Percentiles rank a stretch among this genome's conserved stretches.
Evolutionary conservation across 116 monocot genomes (phyloP).

Genomic region (Posidonia oceanica): DNA sequence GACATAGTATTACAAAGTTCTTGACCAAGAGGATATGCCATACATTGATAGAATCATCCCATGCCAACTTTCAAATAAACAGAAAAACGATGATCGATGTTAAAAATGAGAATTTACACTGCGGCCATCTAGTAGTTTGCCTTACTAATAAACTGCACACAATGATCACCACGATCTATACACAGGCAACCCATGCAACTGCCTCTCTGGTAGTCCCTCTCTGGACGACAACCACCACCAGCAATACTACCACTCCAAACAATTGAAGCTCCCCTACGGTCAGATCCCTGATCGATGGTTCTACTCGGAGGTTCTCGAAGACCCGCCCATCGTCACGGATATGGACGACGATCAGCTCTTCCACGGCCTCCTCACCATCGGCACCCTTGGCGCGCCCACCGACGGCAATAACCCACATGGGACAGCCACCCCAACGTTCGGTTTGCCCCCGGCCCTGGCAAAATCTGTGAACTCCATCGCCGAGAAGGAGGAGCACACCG

Average conservation of each 20-base stretch:
- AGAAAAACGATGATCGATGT: too few relatives aligned
- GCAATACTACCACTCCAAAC: not conserved
- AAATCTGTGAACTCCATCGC: slow-evolving; percentile 5
- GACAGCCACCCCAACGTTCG: slow-evolving; percentile 12
- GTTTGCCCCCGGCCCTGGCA: not conserved
- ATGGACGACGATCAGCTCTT: slow-evolving; percentile 2
- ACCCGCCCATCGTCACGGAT: not conserved
- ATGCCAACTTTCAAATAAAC: too few relatives aligned
- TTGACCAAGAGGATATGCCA: too few relatives aligned
- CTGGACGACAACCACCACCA: slow-evolving; percentile 5
- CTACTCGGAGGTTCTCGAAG: not conserved
- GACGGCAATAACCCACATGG: not conserved
- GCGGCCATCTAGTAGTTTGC: too few relatives aligned
- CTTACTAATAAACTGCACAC: too few relatives aligned
- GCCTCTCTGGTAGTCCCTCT: slow-evolving; percentile 10
- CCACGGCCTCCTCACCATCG: slow-evolving; percentile 19
- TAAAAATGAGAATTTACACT: too few relatives aligned
- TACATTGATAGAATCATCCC: too few relatives aligned
- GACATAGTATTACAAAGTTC: too few relatives aligned
- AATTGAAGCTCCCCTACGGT: not conserved
- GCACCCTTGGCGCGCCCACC: slow-evolving; percentile 10
- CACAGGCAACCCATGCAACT: slow-evolving; percentile 9
- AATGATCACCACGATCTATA: too few relatives aligned
- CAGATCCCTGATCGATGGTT: slow-evolving; percentile 6
- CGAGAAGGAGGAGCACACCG: slow-evolving; percentile 10